A percentile compares a stretch with the other conserved stretches of the same genome.
Conservation (phyloP, 768 basidiomycete species). For the Calvatia gigantea region DNA sequence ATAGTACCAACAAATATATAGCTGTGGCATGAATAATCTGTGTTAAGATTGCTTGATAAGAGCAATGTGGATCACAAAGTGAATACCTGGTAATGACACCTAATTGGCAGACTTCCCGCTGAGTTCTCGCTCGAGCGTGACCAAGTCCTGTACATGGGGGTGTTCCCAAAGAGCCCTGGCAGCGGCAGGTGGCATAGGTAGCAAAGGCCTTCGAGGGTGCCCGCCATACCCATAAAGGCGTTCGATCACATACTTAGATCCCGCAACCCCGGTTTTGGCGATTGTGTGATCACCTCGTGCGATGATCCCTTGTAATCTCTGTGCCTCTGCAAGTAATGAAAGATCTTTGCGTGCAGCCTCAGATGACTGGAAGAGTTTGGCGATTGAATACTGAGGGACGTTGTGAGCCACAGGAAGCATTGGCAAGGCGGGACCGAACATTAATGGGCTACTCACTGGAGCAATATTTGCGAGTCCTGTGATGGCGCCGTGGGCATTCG, state of each 20-base stretch:
- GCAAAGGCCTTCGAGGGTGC: constrained; percentile 71
- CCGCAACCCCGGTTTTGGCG: constrained; percentile 70
- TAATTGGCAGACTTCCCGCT: constrained; percentile 32
- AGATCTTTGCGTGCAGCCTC: constrained; percentile 52
- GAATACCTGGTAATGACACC: not conserved
- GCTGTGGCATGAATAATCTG: not conserved
- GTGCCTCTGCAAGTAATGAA: constrained; percentile 61
- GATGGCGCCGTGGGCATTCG: constrained; percentile 83
- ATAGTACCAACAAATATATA: constrained; percentile 6
- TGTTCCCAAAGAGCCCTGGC: constrained; percentile 70
- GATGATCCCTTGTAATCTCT: constrained; percentile 74
- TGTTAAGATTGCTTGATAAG: too few species aligned
- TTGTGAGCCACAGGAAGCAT: not conserved
- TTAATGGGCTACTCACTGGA: constrained; percentile 44
- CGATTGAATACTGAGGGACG: constrained; percentile 47
- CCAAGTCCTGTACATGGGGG: constrained; percentile 63
- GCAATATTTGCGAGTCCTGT: constrained; percentile 85
- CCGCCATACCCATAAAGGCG: constrained; percentile 82
- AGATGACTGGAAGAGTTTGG: constrained; percentile 60
- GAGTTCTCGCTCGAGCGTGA: constrained; percentile 59
- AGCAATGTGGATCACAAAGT: too few species aligned
- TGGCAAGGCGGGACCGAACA: not conserved
- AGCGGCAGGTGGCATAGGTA: constrained; percentile 52
- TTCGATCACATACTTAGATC: constrained; percentile 79
- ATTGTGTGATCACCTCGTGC: constrained; percentile 81